Evolutionary conservation across 495 filamentous ascomycete genomes (phyloP).

Genomic region (Xylaria castorea): DNA sequence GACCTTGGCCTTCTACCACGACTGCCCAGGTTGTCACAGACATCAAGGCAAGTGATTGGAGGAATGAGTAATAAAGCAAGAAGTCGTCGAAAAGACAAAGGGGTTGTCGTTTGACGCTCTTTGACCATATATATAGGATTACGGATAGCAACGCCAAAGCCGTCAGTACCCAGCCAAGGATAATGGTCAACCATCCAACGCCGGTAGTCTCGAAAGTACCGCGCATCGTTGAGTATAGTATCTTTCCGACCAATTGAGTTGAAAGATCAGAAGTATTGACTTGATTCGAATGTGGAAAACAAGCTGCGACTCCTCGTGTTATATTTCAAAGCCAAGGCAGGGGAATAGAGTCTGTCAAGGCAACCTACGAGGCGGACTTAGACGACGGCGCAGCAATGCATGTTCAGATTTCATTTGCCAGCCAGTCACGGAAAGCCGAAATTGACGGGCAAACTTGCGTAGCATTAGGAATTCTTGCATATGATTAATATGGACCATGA

Average conservation of each 20-base stretch:
- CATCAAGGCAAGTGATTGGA: conserved; percentile 7
- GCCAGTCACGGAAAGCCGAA: neutral
- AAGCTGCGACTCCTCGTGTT: neutral
- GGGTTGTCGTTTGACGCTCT: neutral
- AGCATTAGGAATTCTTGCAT: neutral
- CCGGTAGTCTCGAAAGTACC: neutral
- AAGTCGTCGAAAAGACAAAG: neutral
- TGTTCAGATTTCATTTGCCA: neutral
- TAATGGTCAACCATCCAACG: conserved; percentile 5
- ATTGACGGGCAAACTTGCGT: neutral
- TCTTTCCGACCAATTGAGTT: neutral
- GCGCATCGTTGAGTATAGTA: neutral
- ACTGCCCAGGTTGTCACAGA: conserved; percentile 12
- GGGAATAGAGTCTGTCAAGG: neutral
- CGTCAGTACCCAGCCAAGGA: conserved; percentile 12
- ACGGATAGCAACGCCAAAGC: conserved; percentile 1
- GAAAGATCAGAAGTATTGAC: neutral
- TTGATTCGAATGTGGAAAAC: neutral
- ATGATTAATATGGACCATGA: neutral
- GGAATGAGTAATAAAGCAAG: neutral
- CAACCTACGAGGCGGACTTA: neutral
- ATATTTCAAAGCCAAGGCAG: neutral
- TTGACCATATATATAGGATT: conserved; percentile 4
- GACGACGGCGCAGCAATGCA: neutral
- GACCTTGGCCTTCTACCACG: conserved; percentile 15